These are phyloP conservation scores for Blastocystis sp. DNA, from an alignment of 352 stramenopile genomes.

Conservation along the genomic window DNA sequence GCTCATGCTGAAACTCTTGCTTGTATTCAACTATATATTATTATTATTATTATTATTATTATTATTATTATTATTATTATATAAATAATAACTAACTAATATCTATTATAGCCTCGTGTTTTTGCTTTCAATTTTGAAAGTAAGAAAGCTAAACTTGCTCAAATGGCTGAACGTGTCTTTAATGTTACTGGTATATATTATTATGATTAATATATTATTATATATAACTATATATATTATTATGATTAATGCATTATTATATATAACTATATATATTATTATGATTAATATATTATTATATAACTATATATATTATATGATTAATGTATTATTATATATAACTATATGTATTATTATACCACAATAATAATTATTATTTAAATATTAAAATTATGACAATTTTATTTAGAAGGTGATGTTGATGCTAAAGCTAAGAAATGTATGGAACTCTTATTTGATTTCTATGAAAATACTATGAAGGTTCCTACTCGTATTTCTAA, in stretches of 20 bases:
- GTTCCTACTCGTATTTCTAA: constrained; percentile 26
- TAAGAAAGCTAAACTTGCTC: constrained; percentile 35
- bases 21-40: constrained; percentile 17
- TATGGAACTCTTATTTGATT: neutral
- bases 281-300: neutral
- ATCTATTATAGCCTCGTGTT: constrained; percentile 29
- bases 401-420: neutral
- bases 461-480: constrained; percentile 18
- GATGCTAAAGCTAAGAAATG: neutral
- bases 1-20: constrained; percentile 30
- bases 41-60: neutral
- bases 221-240: neutral
- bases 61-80: neutral
- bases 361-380: neutral
- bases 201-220: neutral
- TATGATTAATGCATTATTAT: neutral
- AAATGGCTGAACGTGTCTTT: constrained; percentile 33
- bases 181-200: neutral
- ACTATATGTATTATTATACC: constrained; percentile 9
- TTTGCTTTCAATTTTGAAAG: constrained; percentile 26
- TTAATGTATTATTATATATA: neutral
- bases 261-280: neutral
- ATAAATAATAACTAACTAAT: too few relatives aligned
- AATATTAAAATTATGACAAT: neutral
- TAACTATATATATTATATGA: constrained; percentile 1